Evolutionary conservation across 345 rosid genomes (phyloP).

Genomic region (Arabidopsis arenosa): DNA sequence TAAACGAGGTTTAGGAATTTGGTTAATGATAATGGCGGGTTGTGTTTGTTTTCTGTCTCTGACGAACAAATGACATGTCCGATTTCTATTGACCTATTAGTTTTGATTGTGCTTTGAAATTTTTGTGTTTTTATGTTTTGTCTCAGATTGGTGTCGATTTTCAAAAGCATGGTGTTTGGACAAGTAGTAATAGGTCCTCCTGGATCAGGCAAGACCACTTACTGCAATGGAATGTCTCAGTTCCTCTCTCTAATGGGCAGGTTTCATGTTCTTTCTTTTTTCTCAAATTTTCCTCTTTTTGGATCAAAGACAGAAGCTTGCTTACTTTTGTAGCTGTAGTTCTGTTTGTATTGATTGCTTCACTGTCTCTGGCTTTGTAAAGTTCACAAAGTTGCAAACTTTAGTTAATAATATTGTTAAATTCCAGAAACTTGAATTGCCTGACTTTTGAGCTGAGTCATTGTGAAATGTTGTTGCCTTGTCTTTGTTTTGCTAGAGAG

Average conservation of each 20-base stretch:
- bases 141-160: conserved; percentile 1
- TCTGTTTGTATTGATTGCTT: not conserved
- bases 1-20: not conserved
- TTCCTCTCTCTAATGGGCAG: conserved; percentile 88
- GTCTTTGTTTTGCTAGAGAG: conserved; percentile 9
- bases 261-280: conserved; percentile 43
- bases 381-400: conserved; percentile 25
- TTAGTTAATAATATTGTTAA: not conserved
- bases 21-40: not conserved
- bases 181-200: conserved; percentile 97
- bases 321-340: conserved; percentile 3
- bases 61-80: not conserved
- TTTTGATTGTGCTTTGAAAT: not conserved
- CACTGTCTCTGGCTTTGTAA: not conserved
- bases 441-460: not conserved
- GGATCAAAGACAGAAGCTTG: not conserved
- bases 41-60: not conserved
- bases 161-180: conserved; percentile 69
- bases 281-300: not conserved
- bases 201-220: conserved; percentile 97
- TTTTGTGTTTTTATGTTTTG: not conserved
- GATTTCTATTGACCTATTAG: not conserved
- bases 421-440: conserved; percentile 12
- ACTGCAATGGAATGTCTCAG: conserved; percentile 98
- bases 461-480: not conserved